Percentiles rank a stretch among this genome's conserved stretches.
These are phyloP conservation scores for Starmerella sp. DNA, from an alignment of 805 yeast species.

Conservation along the genomic window DNA sequence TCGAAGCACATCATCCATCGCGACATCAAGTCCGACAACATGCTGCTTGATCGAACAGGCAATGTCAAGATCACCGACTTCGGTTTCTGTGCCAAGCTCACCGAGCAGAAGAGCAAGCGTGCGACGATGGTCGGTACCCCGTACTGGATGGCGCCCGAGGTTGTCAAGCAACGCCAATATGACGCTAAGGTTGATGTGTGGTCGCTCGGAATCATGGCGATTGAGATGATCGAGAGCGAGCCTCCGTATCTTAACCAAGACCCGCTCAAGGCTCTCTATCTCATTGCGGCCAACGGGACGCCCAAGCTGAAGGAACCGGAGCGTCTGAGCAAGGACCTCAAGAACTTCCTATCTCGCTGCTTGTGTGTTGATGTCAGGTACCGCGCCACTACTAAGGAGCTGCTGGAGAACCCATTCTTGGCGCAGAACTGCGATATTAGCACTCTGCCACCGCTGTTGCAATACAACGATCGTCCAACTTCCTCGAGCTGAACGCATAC, in stretches of 20 bases:
- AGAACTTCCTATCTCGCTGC: constrained; percentile 79
- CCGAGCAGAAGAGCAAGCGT: constrained; percentile 59
- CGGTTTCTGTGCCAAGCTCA: constrained; percentile 72
- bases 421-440: constrained; percentile 24
- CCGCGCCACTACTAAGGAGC: constrained; percentile 82
- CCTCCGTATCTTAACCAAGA: constrained; percentile 76
- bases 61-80: constrained; percentile 92
- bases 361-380: constrained; percentile 87
- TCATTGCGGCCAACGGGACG: constrained; percentile 72
- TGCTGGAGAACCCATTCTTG: constrained; percentile 58
- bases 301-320: constrained; percentile 66
- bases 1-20: constrained; percentile 88
- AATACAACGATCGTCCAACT: constrained; percentile 14
- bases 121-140: constrained; percentile 86
- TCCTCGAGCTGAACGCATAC: background rate
- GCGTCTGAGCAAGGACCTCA: constrained; percentile 57
- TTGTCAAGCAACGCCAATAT: constrained; percentile 65
- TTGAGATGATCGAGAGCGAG: constrained; percentile 78
- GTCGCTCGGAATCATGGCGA: constrained; percentile 77
- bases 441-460: constrained; percentile 29
- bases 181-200: constrained; percentile 76
- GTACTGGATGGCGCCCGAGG: constrained; percentile 88
- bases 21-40: constrained; percentile 94
- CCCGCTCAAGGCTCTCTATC: constrained; percentile 62
- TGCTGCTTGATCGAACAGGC: constrained; percentile 67